Evolutionary conservation across 2,329 filamentous ascomycete genomes (phyloP).

Genomic region (Fusarium dlaminii): DNA sequence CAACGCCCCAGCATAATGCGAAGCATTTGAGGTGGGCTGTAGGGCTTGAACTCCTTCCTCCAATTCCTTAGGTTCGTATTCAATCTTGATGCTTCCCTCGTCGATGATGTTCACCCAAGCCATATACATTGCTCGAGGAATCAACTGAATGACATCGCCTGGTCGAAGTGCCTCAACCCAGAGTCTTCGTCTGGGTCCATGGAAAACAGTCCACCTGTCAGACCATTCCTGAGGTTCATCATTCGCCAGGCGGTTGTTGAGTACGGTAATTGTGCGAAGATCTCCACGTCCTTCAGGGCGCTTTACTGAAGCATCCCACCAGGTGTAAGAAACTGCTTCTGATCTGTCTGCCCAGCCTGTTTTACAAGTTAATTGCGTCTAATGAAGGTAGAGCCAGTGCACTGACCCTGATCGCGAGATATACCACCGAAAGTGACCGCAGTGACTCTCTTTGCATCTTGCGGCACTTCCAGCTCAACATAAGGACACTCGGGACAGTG

Average conservation of each 20-base stretch:
- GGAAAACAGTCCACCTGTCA: neutral
- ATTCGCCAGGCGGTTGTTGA: conserved; percentile 18
- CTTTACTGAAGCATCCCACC: conserved; percentile 29
- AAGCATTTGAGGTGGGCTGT: neutral
- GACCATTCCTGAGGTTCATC: neutral
- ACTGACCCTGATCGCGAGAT: conserved; percentile 25
- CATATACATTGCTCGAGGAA: conserved; percentile 27
- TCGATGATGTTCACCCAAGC: conserved; percentile 33
- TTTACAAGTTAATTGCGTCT: accelerated
- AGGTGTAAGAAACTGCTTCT: conserved; percentile 16
- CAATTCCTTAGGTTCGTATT: neutral
- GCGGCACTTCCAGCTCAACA: conserved; percentile 18
- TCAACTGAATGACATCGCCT: conserved; percentile 22
- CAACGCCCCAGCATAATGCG: neutral
- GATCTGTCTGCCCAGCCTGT: conserved; percentile 28
- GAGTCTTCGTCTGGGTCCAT: neutral
- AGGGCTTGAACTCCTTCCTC: neutral
- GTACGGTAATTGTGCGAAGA: conserved; percentile 12
- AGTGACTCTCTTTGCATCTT: conserved; percentile 14
- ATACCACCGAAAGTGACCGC: conserved; percentile 14
- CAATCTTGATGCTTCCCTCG: conserved; percentile 18
- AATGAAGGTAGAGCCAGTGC: accelerated
- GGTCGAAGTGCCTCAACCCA: conserved; percentile 23
- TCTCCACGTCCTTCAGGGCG: conserved; percentile 26
- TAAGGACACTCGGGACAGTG: conserved; percentile 26